Base-by-base conservation (phyloP, 192 early-diverging fungal species). In the Funneliformis geosporum region DNA sequence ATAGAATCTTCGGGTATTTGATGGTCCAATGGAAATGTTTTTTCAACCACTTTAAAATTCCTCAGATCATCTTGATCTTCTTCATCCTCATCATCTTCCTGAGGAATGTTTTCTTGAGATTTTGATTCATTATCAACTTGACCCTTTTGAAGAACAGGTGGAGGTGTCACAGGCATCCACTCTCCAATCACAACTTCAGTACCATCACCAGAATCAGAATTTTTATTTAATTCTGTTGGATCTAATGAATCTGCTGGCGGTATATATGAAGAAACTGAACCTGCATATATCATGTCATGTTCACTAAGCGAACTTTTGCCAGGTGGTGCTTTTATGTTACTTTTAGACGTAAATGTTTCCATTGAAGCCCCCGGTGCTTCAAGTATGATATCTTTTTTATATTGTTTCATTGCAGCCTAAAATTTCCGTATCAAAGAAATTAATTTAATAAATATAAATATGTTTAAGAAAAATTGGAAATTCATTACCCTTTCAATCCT, bases 401-500 rank as follows among this genome's bases (percentile, higher is more conserved):
- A 86, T 47, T 83, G 82, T 78, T 78, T 82, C 85, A 86, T 81
- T 16, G 85, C 85, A 0, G 85, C 85, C 84, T 85, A 6, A 40
- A 21, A 14, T 10, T 70, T 23, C 39, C 25, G 2, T 8, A 10
- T 43, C 14, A 14, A 10, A 40, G 21, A 12, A 10, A 67, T 43
- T 27, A n/a, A 69, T 42, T 38, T 43, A 25, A 4, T 69, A 69
- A 38, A 40, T 40, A 2, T 33, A 43, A 40, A n/a, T 69, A 43
- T 33, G 59, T 74, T 38, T 11, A 74, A 18, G 11, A 5, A 59
- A 47, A 7, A 59, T 50, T 59, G 5, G 27, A 42, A 46, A 55
- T 28, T 43, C 16, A n/a, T 3, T 78, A 83, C 92, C 70, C 77
- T 83, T 62, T 93, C 92, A 71, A 95, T 94, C 46, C 84, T 89